These are phyloP conservation scores for Paecilomyces dactylethromorphus DNA, from an alignment of 2,329 filamentous ascomycete species.

Conservation along the genomic window DNA sequence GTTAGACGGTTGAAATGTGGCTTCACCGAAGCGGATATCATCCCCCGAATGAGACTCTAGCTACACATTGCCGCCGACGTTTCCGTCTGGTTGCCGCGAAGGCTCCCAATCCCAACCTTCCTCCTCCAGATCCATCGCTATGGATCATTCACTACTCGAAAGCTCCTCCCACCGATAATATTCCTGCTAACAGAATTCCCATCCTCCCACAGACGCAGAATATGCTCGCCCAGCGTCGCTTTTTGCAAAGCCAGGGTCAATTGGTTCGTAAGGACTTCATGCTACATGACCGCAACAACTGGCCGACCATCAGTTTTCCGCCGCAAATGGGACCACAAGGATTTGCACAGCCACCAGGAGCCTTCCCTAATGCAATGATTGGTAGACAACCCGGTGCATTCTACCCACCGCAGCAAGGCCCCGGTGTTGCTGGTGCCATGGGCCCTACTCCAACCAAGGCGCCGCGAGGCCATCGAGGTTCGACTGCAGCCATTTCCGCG, in stretches of 20 bases:
- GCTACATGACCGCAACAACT: slow-evolving; percentile 80
- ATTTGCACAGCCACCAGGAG: slow-evolving; percentile 46
- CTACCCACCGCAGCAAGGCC: slow-evolving; percentile 23
- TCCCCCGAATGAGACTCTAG: slow-evolving; percentile 62
- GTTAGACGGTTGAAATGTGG: slow-evolving; percentile 79
- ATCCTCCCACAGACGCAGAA: slow-evolving; percentile 35
- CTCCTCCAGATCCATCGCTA: slow-evolving; percentile 69
- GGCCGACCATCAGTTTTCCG: slow-evolving; percentile 76
- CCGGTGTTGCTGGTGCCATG: slow-evolving; percentile 18
- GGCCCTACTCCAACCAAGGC: slow-evolving; percentile 22
- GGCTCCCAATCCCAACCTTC: slow-evolving; percentile 60
- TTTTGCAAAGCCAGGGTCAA: slow-evolving; percentile 67
- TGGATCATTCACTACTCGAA: slow-evolving; percentile 90
- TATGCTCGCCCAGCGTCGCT: slow-evolving; percentile 43
- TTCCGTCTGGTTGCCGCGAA: slow-evolving; percentile 76
- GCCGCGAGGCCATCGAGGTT: slow-evolving; percentile 39
- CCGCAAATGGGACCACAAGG: slow-evolving; percentile 44
- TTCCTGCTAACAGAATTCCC: slow-evolving; percentile 57
- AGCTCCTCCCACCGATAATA: slow-evolving; percentile 64
- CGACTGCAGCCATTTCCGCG: slow-evolving; percentile 28
- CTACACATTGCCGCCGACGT: slow-evolving; percentile 72
- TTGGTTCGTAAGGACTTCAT: slow-evolving; percentile 90
- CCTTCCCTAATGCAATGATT: slow-evolving; percentile 27
- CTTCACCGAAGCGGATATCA: slow-evolving; percentile 76
- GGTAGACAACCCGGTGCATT: slow-evolving; percentile 26